These are phyloP conservation scores for Linnemannia schmuckeri DNA, from an alignment of 192 early-diverging fungal species.

Conservation along the genomic window DNA sequence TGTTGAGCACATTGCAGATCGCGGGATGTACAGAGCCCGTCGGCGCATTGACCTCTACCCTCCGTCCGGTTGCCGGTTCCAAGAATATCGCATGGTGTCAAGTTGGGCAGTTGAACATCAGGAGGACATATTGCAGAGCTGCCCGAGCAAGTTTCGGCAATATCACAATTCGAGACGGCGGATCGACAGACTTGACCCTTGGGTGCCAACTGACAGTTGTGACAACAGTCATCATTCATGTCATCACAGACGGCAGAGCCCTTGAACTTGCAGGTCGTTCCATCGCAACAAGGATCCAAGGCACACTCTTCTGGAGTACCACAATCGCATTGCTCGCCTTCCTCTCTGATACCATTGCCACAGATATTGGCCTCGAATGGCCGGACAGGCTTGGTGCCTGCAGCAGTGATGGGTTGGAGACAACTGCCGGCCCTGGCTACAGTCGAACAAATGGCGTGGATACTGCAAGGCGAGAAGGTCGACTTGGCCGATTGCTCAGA, in stretches of 20 bases:
- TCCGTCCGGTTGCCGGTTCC: conserved; percentile 55
- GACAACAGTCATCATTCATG: conserved; percentile 87
- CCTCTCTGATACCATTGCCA: conserved; percentile 92
- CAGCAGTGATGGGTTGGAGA: neutral
- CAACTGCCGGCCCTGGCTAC: conserved; percentile 9
- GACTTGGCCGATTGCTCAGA: conserved; percentile 70
- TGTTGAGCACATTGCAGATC: conserved; percentile 74
- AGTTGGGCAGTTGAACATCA: conserved; percentile 75
- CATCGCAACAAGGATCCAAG: conserved; percentile 84
- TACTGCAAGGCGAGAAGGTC: conserved; percentile 67
- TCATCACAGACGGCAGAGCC: conserved; percentile 79
- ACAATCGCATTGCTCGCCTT: conserved; percentile 92
- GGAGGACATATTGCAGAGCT: conserved; percentile 73
- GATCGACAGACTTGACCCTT: conserved; percentile 74
- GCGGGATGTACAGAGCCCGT: conserved; percentile 78
- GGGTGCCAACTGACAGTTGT: conserved; percentile 70
- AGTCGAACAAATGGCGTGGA: conserved; percentile 40
- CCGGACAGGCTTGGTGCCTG: neutral
- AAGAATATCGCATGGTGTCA: conserved; percentile 65
- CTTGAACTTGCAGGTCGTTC: conserved; percentile 83
- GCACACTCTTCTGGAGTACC: conserved; percentile 73
- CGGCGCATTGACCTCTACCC: conserved; percentile 63
- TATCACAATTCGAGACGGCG: conserved; percentile 81
- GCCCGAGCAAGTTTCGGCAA: conserved; percentile 83
- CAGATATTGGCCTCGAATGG: conserved; percentile 73